phyloP scores from a whole-genome alignment of 2,329 filamentous ascomycete genomes.

The Emmonsia crescens region DNA sequence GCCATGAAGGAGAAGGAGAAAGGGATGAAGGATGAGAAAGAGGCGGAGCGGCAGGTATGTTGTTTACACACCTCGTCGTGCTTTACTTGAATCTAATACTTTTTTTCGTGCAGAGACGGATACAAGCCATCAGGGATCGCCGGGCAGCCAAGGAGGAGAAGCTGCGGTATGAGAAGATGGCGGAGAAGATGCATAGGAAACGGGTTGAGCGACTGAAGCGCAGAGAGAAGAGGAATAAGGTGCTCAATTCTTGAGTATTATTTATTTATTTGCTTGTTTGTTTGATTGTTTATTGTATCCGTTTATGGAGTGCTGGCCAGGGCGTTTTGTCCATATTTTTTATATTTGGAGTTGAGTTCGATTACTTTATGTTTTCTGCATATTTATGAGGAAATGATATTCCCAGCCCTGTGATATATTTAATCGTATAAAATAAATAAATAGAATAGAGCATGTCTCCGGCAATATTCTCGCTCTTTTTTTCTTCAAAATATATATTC shows the following conservation, averaged over 20 bases:
- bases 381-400: background rate
- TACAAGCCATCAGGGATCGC: conserved; percentile 74
- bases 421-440: background rate
- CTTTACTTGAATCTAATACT: background rate
- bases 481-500: too few relatives aligned
- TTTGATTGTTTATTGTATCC: too few relatives aligned
- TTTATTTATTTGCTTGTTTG: too few relatives aligned
- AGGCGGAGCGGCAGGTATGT: conserved; percentile 67
- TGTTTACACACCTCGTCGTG: background rate
- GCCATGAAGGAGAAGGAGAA: conserved; percentile 88
- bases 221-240: conserved; percentile 77
- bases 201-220: conserved; percentile 85
- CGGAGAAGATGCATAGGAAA: conserved; percentile 96
- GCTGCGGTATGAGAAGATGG: conserved; percentile 85
- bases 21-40: conserved; percentile 93
- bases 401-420: background rate
- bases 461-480: too few relatives aligned
- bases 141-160: conserved; percentile 84
- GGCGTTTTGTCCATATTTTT: background rate
- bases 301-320: background rate
- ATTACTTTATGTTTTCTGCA: background rate
- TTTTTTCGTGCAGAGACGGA: conserved; percentile 47
- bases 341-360: background rate
- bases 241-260: conserved; percentile 32
- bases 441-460: background rate